Evolutionary conservation across 331 rosid genomes (phyloP).

Genomic region (Dryas integrifolia): DNA sequence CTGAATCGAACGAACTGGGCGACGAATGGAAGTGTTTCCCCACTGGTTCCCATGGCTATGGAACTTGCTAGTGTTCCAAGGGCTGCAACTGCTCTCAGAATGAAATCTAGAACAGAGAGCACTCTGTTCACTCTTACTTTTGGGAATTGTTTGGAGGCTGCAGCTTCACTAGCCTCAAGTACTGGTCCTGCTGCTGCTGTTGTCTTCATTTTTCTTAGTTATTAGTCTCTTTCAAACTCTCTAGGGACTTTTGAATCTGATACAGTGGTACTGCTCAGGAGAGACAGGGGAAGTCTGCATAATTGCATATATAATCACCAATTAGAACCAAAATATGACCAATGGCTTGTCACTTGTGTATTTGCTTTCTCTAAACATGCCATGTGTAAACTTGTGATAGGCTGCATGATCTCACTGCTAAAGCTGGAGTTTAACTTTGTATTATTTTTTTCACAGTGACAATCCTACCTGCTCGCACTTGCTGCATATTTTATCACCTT

Average conservation of each 20-base stretch:
- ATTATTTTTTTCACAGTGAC: neutral
- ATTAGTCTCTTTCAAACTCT: neutral
- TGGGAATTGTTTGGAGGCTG: constrained; percentile 23
- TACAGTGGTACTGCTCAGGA: neutral
- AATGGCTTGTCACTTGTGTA: neutral
- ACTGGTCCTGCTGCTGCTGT: constrained; percentile 4
- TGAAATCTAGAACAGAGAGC: constrained; percentile 53
- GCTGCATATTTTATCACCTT: constrained; percentile 18
- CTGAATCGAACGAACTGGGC: constrained; percentile 50
- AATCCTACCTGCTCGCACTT: constrained; percentile 37
- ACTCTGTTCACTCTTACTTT: constrained; percentile 39
- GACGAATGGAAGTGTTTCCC: constrained; percentile 57
- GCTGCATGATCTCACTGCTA: neutral
- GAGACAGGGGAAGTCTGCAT: neutral
- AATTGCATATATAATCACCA: constrained; percentile 7
- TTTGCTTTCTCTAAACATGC: constrained; percentile 24
- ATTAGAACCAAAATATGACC: neutral
- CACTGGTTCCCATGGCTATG: constrained; percentile 59
- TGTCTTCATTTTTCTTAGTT: constrained; percentile 40
- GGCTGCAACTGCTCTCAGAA: constrained; percentile 52
- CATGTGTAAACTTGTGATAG: constrained; percentile 12
- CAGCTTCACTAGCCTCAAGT: constrained; percentile 34
- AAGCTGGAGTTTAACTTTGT: neutral
- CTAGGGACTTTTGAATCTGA: neutral
- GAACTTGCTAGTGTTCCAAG: constrained; percentile 60